phyloP scores from a whole-genome alignment of 129 eudicot genomes.

The Dittrichia graveolens region DNA sequence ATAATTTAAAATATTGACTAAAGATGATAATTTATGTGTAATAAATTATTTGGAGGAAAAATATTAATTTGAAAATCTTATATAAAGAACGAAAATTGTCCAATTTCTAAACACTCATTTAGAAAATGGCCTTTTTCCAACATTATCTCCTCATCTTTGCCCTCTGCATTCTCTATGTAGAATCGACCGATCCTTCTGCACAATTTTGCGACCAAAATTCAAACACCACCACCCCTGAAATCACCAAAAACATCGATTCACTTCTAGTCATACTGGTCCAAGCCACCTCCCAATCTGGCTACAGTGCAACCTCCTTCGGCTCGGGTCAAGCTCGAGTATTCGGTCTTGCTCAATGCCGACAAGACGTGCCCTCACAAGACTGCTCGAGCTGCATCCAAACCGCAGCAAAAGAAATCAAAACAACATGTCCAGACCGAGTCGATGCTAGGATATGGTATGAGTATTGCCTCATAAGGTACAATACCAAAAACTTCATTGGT shows the following conservation, averaged over 20 bases:
- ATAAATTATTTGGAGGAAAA: too few relatives aligned
- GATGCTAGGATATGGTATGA: constrained; percentile 94
- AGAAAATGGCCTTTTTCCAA: constrained; percentile 31
- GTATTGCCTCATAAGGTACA: constrained; percentile 68
- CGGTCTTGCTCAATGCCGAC: constrained; percentile 91
- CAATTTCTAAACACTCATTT: constrained; percentile 14
- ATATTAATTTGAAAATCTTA: constrained; percentile 1
- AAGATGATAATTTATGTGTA: too few relatives aligned
- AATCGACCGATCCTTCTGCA: constrained; percentile 54
- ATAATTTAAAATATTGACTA: too few relatives aligned
- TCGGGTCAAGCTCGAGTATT: constrained; percentile 37
- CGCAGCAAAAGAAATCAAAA: constrained; percentile 52
- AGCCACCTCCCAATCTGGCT: constrained; percentile 46
- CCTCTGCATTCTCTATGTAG: constrained; percentile 40
- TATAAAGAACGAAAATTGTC: neutral
- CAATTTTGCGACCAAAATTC: constrained; percentile 41
- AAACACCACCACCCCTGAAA: constrained; percentile 27
- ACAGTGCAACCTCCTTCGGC: constrained; percentile 54
- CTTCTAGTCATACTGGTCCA: constrained; percentile 45
- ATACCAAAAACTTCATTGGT: constrained; percentile 46
- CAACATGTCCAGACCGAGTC: constrained; percentile 50
- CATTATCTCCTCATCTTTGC: constrained; percentile 37
- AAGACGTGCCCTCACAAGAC: constrained; percentile 62
- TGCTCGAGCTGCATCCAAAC: constrained; percentile 69
- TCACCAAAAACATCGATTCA: constrained; percentile 54